Conservation (phyloP, 148 eudicot species). For the Dianthus caryophyllus region DNA sequence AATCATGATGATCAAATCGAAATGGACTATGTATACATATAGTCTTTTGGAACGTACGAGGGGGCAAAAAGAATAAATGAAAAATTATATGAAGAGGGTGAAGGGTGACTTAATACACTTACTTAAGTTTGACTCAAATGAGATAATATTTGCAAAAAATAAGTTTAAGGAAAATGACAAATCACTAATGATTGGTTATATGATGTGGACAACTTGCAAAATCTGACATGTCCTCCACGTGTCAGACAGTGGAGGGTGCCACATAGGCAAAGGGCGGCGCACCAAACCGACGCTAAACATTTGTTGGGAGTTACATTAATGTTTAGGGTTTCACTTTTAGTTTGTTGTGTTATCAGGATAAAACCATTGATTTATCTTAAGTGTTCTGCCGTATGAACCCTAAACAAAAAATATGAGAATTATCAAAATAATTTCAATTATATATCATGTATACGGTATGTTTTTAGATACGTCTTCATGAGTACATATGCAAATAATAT, state of each 20-base stretch:
- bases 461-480: no score
- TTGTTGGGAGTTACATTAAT: slow-evolving; percentile 18
- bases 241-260: slow-evolving; percentile 26
- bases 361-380: no score
- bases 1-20: background rate
- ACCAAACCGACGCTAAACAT: slow-evolving; percentile 42
- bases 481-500: no score
- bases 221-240: slow-evolving; percentile 36
- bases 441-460: no score
- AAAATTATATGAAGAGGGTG: no score
- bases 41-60: slow-evolving; percentile 9
- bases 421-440: no score
- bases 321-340: background rate
- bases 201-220: slow-evolving; percentile 31
- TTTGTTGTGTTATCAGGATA: background rate
- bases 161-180: slow-evolving; percentile 2
- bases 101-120: background rate
- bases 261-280: slow-evolving; percentile 59
- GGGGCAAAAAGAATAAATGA: slow-evolving; percentile 5
- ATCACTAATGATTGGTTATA: slow-evolving; percentile 26
- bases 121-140: slow-evolving; percentile 39
- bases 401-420: no score
- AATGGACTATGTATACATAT: background rate
- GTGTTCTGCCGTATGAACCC: no score
- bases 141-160: slow-evolving; percentile 21